Conservation (phyloP, 805 yeast genomes). For the Grigorovia humatica region DNA sequence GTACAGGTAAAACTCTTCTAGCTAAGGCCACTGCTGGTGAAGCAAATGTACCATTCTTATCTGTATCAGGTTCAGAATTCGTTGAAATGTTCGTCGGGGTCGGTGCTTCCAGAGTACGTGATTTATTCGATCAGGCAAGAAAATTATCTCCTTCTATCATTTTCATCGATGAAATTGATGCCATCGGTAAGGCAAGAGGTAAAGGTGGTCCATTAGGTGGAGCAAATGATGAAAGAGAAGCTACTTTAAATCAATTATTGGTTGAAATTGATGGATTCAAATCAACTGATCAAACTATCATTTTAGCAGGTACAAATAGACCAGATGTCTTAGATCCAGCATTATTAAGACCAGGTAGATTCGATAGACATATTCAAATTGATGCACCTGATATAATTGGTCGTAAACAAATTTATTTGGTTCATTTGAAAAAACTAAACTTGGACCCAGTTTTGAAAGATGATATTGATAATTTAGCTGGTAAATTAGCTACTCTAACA, state of each 20-base stretch:
- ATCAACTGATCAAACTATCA: constrained; percentile 82
- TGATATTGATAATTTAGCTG: constrained; percentile 54
- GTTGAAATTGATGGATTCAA: constrained; percentile 96
- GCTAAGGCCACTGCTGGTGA: constrained; percentile 97
- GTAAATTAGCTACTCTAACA: constrained; percentile 80
- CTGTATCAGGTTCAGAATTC: constrained; percentile 89
- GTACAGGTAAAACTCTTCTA: constrained; percentile 88
- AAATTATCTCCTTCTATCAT: constrained; percentile 84
- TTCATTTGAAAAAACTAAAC: constrained; percentile 49
- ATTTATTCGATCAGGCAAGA: constrained; percentile 80
- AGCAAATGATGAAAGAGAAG: constrained; percentile 86
- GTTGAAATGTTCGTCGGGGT: constrained; percentile 98
- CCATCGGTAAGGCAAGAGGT: constrained; percentile 79
- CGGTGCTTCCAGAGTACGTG: constrained; percentile 92
- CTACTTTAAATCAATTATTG: constrained; percentile 80
- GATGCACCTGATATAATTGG: constrained; percentile 87
- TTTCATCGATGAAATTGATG: constrained; percentile 92
- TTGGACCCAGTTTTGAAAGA: constrained; percentile 19
- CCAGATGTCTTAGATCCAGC: constrained; percentile 88
- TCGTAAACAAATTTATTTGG: constrained; percentile 74
- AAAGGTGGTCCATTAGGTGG: constrained; percentile 69
- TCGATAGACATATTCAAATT: constrained; percentile 78
- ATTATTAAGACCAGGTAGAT: constrained; percentile 87
- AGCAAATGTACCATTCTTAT: constrained; percentile 86
- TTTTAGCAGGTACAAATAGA: constrained; percentile 89